phyloP scores from a whole-genome alignment of 2,329 filamentous ascomycete genomes.

The Aspergillus sclerotialis region DNA sequence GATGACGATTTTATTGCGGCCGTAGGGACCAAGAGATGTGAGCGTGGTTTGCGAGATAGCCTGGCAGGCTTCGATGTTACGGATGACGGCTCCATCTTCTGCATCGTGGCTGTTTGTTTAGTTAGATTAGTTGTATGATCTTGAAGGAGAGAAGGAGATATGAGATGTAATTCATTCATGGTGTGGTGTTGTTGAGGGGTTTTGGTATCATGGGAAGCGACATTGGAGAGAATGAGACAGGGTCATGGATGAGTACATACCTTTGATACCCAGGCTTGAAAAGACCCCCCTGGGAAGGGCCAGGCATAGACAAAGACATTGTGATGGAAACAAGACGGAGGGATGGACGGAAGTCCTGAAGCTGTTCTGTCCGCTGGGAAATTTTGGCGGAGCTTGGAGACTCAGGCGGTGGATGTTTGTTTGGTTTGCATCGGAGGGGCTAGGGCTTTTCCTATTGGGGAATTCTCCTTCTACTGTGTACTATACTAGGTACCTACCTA shows the following conservation, averaged over 20 bases:
- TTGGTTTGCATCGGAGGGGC: conserved; percentile 32
- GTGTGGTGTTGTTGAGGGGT: no score
- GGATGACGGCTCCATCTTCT: conserved; percentile 96
- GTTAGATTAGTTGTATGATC: conserved; percentile 12
- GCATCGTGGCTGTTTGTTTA: conserved; percentile 91
- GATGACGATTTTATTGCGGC: conserved; percentile 99
- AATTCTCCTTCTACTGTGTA: not conserved
- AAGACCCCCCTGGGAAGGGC: conserved; percentile 82
- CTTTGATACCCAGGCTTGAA: conserved; percentile 97
- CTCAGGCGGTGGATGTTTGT: conserved; percentile 28
- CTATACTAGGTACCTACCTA: not conserved
- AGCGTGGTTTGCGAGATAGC: conserved; percentile 94
- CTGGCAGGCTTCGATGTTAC: conserved; percentile 97
- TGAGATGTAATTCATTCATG: no score
- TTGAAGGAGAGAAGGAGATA: no score
- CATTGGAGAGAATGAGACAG: not conserved
- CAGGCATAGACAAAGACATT: conserved; percentile 96
- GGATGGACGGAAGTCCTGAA: conserved; percentile 9
- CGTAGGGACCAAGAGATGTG: conserved; percentile 93
- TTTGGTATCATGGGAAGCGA: no score
- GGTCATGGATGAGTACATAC: no score
- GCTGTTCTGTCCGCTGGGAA: conserved; percentile 23
- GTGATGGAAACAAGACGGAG: conserved; percentile 16
- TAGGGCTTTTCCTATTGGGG: conserved; percentile 14
- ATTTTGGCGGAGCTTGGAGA: conserved; percentile 30